Conservation (phyloP, 192 early-diverging fungal genomes). For the Chytriomyces sp. region DNA sequence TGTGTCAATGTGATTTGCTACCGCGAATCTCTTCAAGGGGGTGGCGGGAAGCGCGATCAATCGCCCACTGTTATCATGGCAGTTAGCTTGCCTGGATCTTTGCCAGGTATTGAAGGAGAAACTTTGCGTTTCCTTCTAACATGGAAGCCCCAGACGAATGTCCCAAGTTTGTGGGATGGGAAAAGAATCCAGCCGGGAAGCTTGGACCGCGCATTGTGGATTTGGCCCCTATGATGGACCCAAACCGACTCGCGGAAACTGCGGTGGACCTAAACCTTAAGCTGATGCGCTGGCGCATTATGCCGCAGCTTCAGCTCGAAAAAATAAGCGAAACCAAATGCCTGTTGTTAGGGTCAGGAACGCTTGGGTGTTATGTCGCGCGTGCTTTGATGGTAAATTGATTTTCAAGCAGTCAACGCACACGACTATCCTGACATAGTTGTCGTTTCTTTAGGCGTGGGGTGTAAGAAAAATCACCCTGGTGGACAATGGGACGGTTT, state of each 20-base stretch:
- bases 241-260: conserved; percentile 77
- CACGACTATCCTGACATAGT: too few species aligned
- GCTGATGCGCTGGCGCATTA: conserved; percentile 94
- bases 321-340: conserved; percentile 75
- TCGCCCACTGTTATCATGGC: conserved; percentile 51
- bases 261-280: conserved; percentile 94
- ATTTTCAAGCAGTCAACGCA: too few species aligned
- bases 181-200: conserved; percentile 77
- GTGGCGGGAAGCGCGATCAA: conserved; percentile 23
- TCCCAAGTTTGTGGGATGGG: conserved; percentile 88
- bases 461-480: conserved; percentile 92
- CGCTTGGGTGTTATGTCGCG: conserved; percentile 92
- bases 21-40: conserved; percentile 53
- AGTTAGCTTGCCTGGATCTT: conserved; percentile 45
- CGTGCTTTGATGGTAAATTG: conserved; percentile 68
- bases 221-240: conserved; percentile 89
- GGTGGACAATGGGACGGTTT: conserved; percentile 88
- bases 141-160: conserved; percentile 26
- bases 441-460: conserved; percentile 70
- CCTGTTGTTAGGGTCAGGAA: conserved; percentile 90
- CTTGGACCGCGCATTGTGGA: conserved; percentile 82
- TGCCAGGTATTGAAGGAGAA: conserved; percentile 33
- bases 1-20: conserved; percentile 66
- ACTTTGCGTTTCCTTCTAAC: not conserved
- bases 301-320: conserved; percentile 82